These are phyloP conservation scores for Phytophthora crassamura DNA, from an alignment of 352 stramenopile species.

Conservation along the genomic window DNA sequence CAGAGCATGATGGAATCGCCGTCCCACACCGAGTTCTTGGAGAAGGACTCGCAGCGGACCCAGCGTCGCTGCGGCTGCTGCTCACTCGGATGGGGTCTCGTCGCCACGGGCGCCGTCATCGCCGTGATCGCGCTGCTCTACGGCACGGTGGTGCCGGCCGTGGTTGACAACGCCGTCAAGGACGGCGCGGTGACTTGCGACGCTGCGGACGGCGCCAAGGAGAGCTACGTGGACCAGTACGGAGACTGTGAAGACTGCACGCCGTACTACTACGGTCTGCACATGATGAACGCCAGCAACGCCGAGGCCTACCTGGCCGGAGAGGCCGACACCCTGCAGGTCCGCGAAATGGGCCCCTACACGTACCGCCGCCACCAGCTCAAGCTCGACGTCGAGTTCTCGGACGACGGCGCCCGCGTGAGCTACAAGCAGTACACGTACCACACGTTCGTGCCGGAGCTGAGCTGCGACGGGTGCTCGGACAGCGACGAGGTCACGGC, in stretches of 20 bases:
- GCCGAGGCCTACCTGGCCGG: conserved; percentile 53
- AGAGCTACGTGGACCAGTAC: conserved; percentile 56
- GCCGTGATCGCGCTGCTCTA: conserved; percentile 53
- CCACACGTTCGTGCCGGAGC: conserved; percentile 56
- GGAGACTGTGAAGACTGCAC: conserved; percentile 68
- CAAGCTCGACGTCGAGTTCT: conserved; percentile 60
- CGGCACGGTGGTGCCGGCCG: conserved; percentile 48
- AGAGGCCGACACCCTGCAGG: conserved; percentile 54
- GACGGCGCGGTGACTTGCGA: conserved; percentile 52
- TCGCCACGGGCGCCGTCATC: conserved; percentile 43
- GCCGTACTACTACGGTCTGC: conserved; percentile 62
- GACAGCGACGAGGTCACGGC: conserved; percentile 57
- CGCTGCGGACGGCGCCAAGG: conserved; percentile 41
- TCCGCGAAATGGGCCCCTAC: conserved; percentile 72
- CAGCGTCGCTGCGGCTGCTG: conserved; percentile 38
- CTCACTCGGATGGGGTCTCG: conserved; percentile 47
- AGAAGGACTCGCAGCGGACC: conserved; percentile 12
- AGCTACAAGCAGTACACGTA: conserved; percentile 77
- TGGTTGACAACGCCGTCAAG: conserved; percentile 55
- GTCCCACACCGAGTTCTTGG: conserved; percentile 26
- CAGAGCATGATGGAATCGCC: conserved; percentile 25
- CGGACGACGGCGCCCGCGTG: conserved; percentile 50
- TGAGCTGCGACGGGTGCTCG: conserved; percentile 59
- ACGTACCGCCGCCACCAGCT: conserved; percentile 66
- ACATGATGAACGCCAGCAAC: conserved; percentile 57